These are phyloP conservation scores for Solanum appendiculatum DNA, from an alignment of 257 asterid species.

Conservation along the genomic window DNA sequence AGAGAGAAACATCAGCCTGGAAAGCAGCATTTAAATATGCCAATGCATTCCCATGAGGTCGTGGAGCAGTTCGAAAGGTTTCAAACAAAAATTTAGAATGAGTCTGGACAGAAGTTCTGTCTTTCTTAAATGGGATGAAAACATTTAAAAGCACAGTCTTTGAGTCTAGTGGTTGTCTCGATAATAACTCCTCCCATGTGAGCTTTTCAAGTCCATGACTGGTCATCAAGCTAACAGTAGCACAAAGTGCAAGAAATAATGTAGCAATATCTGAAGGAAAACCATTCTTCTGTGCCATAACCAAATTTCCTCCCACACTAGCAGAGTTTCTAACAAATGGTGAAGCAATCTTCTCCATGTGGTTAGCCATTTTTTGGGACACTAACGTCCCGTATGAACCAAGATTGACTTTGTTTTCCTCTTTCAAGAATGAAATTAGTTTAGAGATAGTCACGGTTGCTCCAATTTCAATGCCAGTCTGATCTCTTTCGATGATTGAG, in stretches of 20 bases:
- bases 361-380: conserved; percentile 38
- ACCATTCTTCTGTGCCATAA: conserved; percentile 54
- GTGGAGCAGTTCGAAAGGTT: conserved; percentile 56
- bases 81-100: conserved; percentile 32
- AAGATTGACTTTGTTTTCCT: neutral
- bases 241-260: conserved; percentile 37
- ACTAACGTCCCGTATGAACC: conserved; percentile 14
- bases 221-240: conserved; percentile 31
- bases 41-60: conserved; percentile 67
- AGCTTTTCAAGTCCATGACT: conserved; percentile 19
- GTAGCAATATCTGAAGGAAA: conserved; percentile 72
- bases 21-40: conserved; percentile 66
- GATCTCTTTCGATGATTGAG: conserved; percentile 24
- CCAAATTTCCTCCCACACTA: conserved; percentile 65
- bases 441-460: conserved; percentile 52
- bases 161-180: conserved; percentile 36
- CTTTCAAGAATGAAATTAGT: conserved; percentile 31
- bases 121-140: conserved; percentile 32
- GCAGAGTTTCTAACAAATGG: conserved; percentile 49
- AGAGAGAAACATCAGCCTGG: conserved; percentile 36
- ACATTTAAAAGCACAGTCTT: conserved; percentile 41
- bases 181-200: conserved; percentile 40
- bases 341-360: conserved; percentile 57
- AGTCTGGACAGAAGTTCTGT: neutral
- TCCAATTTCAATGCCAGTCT: conserved; percentile 48